These are phyloP conservation scores for Pisolithus albus DNA, from an alignment of 768 basidiomycete species.

Conservation along the genomic window DNA sequence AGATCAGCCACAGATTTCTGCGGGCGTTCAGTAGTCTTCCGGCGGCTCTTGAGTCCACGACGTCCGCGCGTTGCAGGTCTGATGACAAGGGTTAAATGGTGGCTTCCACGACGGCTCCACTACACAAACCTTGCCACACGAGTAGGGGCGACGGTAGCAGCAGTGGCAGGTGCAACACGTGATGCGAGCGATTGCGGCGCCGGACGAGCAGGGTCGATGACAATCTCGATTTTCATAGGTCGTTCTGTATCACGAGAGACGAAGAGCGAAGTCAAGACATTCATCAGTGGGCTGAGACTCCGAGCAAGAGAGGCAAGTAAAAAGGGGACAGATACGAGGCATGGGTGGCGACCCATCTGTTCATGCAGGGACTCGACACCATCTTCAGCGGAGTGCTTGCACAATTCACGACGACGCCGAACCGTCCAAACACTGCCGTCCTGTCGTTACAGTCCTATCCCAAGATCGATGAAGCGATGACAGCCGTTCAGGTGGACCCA, in stretches of 20 bases:
- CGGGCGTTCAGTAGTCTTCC: constrained; percentile 51
- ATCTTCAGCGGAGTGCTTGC: constrained; percentile 16
- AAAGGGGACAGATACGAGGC: constrained; percentile 41
- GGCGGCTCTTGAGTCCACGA: constrained; percentile 40
- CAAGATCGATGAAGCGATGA: constrained; percentile 31
- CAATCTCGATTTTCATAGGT: constrained; percentile 98
- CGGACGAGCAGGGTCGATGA: constrained; percentile 79
- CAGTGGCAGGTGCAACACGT: constrained; percentile 74
- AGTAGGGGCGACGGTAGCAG: constrained; percentile 30
- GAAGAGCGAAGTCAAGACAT: constrained; percentile 26
- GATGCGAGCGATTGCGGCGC: constrained; percentile 61
- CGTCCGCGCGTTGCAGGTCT: constrained; percentile 34
- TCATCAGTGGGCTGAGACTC: constrained; percentile 29
- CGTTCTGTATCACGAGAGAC: constrained; percentile 59
- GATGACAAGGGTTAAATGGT: constrained; percentile 9
- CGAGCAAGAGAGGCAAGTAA: constrained; percentile 30
- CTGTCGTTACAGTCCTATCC: constrained; percentile 23
- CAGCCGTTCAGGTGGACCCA: constrained; percentile 21
- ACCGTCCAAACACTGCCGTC: constrained; percentile 11
- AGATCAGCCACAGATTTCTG: constrained; percentile 83
- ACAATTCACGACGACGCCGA: constrained; percentile 13
- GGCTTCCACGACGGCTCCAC: not conserved
- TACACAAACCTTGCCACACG: constrained; percentile 32
- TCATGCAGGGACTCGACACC: constrained; percentile 19
- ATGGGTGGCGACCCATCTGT: constrained; percentile 20